phyloP scores from a whole-genome alignment of 2,329 filamentous ascomycete species.

The Cadophora sp. region DNA sequence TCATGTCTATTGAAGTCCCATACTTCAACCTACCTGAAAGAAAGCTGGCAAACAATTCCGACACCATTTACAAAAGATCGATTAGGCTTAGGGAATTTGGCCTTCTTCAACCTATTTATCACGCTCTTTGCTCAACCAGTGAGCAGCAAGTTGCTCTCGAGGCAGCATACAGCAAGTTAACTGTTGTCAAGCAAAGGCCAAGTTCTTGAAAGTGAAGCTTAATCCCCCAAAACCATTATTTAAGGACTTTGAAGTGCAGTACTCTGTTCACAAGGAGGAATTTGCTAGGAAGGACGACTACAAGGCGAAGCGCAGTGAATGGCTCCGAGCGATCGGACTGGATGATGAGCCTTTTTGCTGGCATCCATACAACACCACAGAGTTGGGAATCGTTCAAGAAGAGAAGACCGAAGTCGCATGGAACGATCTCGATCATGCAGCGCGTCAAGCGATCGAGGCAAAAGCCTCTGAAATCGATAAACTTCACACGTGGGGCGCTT shows the following conservation, averaged over 20 bases:
- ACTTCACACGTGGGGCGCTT: not conserved
- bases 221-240: slow-evolving; percentile 5
- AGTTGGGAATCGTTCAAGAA: not conserved
- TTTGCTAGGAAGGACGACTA: not conserved
- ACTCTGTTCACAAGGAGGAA: not conserved
- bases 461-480: not conserved
- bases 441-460: not conserved
- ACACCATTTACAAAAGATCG: slow-evolving; percentile 1
- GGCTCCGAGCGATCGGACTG: slow-evolving; percentile 11
- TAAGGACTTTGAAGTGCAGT: slow-evolving; percentile 5
- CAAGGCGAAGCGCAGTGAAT: not conserved
- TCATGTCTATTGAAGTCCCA: not conserved
- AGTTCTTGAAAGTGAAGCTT: slow-evolving; percentile 10
- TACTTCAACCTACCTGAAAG: slow-evolving; percentile 10
- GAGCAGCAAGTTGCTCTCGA: slow-evolving; percentile 2
- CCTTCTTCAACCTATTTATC: not conserved
- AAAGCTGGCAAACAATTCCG: not conserved
- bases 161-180: not conserved
- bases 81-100: slow-evolving; percentile 8
- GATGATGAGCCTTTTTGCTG: slow-evolving; percentile 14
- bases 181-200: slow-evolving; percentile 13
- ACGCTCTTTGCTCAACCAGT: not conserved
- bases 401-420: slow-evolving; percentile 15
- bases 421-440: slow-evolving; percentile 7
- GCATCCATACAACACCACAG: not conserved